Evolutionary conservation across 2,329 filamentous ascomycete species (phyloP).

Genomic region (Paecilomyces sp.): DNA sequence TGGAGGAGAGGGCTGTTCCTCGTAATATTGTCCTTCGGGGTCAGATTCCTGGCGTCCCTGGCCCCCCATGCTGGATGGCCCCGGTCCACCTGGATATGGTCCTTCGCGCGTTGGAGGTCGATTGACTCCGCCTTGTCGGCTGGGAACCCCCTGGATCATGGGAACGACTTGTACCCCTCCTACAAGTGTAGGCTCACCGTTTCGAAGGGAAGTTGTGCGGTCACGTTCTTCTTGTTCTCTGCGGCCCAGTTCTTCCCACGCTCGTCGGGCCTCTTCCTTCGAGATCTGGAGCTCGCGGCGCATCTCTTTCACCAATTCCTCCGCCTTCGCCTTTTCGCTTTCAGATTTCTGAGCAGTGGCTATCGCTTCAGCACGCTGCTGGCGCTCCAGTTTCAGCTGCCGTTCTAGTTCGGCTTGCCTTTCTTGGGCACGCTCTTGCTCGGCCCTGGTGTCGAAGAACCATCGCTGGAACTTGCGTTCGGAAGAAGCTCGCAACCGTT

Average conservation of each 20-base stretch:
- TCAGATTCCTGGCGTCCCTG: constrained; percentile 16
- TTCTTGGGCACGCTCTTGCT: constrained; percentile 80
- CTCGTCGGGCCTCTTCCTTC: constrained; percentile 88
- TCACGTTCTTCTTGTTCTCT: constrained; percentile 91
- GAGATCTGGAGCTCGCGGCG: constrained; percentile 88
- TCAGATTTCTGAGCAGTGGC: constrained; percentile 60
- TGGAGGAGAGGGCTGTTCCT: constrained; percentile 43
- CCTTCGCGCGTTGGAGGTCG: constrained; percentile 41
- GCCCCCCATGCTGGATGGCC: constrained; percentile 20
- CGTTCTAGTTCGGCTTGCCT: constrained; percentile 72
- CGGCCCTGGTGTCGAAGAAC: constrained; percentile 91
- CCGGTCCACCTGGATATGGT: constrained; percentile 31
- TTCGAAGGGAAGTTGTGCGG: constrained; percentile 73
- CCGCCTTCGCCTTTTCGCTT: constrained; percentile 60
- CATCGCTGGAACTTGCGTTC: constrained; percentile 97
- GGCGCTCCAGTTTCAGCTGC: constrained; percentile 66
- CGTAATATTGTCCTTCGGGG: constrained; percentile 43
- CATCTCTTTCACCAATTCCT: constrained; percentile 82
- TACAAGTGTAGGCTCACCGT: constrained; percentile 80
- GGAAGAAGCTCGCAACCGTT: constrained; percentile 85
- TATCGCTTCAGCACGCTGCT: constrained; percentile 60
- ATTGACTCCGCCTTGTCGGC: constrained; percentile 45
- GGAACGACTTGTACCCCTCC: constrained; percentile 93
- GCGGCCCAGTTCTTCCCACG: constrained; percentile 93
- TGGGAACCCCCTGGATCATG: constrained; percentile 67